phyloP scores from a whole-genome alignment of 148 eudicot genomes.

The Mesembryanthemum crystallinum region DNA sequence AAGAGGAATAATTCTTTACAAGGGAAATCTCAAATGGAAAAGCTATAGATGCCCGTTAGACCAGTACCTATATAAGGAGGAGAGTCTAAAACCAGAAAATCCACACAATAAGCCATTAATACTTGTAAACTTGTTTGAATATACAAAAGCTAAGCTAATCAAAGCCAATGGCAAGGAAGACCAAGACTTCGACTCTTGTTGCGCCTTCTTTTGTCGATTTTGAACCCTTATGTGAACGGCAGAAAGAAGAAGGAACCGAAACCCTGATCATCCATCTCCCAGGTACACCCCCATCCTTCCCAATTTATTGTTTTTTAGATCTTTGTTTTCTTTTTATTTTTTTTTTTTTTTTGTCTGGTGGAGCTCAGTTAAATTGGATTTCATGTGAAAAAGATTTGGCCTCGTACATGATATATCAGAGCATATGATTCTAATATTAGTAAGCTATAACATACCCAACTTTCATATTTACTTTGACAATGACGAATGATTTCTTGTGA shows the following conservation, averaged over 20 bases:
- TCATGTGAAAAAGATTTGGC: too few relatives aligned
- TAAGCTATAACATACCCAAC: too few relatives aligned
- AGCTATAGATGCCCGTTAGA: slow-evolving; percentile 6
- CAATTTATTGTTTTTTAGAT: not conserved
- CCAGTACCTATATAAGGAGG: slow-evolving; percentile 17
- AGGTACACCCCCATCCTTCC: slow-evolving; percentile 21
- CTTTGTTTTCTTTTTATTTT: too few relatives aligned
- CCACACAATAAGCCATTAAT: not conserved
- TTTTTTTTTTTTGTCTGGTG: not conserved
- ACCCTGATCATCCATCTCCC: slow-evolving; percentile 32
- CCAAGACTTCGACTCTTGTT: slow-evolving; percentile 18
- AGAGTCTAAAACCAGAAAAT: not conserved
- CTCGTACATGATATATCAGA: too few relatives aligned
- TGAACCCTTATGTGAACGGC: slow-evolving; percentile 36
- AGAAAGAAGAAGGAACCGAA: slow-evolving; percentile 21
- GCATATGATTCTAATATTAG: too few relatives aligned
- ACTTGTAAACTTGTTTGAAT: not conserved
- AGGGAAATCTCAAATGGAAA: slow-evolving; percentile 19
- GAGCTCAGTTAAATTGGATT: not conserved
- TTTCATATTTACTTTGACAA: too few relatives aligned
- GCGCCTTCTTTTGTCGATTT: slow-evolving; percentile 27
- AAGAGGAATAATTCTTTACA: slow-evolving; percentile 20
- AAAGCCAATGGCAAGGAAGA: slow-evolving; percentile 17
- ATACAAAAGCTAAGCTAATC: not conserved
- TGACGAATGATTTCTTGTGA: too few relatives aligned